Evolutionary conservation across 2,329 filamentous ascomycete species (phyloP).

Genomic region (Microdochium bolleyi): DNA sequence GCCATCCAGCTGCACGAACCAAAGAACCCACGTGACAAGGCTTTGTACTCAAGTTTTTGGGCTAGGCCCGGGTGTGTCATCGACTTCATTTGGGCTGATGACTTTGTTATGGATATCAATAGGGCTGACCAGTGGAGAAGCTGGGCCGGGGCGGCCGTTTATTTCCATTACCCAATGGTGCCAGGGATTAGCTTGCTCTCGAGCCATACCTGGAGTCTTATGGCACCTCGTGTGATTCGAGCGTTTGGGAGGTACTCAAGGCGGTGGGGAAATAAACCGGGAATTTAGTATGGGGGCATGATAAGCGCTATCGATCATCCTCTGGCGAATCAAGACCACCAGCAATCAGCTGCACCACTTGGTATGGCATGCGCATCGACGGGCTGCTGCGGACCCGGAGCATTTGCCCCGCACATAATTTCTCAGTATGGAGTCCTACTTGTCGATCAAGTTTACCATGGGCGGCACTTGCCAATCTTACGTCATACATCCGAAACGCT

Average conservation of each 20-base stretch:
- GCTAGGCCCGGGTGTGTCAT: neutral
- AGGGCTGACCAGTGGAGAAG: neutral
- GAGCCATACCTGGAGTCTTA: neutral
- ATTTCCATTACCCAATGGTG: neutral
- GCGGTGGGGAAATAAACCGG: neutral
- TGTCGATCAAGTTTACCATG: neutral
- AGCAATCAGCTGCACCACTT: neutral
- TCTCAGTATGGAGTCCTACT: neutral
- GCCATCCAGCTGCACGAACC: neutral
- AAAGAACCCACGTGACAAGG: neutral
- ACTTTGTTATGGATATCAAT: neutral
- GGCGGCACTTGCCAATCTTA: neutral
- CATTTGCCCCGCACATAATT: neutral
- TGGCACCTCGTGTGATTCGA: neutral
- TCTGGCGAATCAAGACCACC: neutral
- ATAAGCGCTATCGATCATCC: neutral
- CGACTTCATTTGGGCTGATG: neutral
- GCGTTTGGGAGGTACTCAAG: neutral
- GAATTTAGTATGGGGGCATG: neutral
- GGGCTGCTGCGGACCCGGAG: neutral
- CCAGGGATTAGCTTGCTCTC: neutral
- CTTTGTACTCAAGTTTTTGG: neutral
- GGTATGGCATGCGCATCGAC: neutral
- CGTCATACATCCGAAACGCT: neutral
- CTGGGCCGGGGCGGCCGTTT: neutral